A percentile compares a stretch with the other conserved stretches of the same genome.
phyloP scores from a whole-genome alignment of 139 green algal species.

The Haematococcus lacustris region DNA sequence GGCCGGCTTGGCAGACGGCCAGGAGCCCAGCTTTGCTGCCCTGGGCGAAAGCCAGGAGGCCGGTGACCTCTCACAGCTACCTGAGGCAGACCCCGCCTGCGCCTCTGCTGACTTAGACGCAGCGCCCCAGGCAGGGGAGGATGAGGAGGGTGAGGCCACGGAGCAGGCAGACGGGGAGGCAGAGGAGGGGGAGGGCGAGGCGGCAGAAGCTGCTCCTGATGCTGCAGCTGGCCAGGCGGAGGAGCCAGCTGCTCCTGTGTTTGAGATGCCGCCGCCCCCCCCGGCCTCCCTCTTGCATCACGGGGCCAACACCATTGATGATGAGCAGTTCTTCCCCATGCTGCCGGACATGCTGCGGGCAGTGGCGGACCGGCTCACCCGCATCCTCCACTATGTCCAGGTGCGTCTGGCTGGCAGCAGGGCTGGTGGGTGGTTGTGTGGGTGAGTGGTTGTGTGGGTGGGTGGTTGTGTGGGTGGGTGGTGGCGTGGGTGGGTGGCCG shows the following conservation, averaged over 20 bases:
- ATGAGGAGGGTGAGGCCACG: not conserved
- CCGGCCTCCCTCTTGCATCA: not conserved
- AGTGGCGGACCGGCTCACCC: slow-evolving; percentile 9
- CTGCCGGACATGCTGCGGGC: slow-evolving; percentile 31
- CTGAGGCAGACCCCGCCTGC: too few relatives aligned
- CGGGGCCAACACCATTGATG: slow-evolving; percentile 46
- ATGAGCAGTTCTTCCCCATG: slow-evolving; percentile 56
- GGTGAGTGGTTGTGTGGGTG: too few relatives aligned
- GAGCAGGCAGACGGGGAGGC: not conserved
- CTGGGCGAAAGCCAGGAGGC: too few relatives aligned
- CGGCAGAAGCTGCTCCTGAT: not conserved
- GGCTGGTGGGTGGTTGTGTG: not conserved
- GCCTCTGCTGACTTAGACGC: too few relatives aligned
- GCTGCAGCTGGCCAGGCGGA: not conserved
- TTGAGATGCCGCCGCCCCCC: not conserved
- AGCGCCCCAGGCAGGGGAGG: too few relatives aligned
- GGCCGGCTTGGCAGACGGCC: too few relatives aligned
- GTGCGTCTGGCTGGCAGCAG: not conserved
- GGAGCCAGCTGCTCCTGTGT: not conserved
- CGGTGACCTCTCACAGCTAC: too few relatives aligned
- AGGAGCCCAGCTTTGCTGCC: too few relatives aligned
- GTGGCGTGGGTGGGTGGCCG: not conserved
- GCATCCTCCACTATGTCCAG: not conserved
- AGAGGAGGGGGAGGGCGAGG: not conserved
- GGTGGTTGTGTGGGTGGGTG: too few relatives aligned